phyloP scores from a whole-genome alignment of 352 stramenopile genomes.

The Phytophthora hybrid region DNA sequence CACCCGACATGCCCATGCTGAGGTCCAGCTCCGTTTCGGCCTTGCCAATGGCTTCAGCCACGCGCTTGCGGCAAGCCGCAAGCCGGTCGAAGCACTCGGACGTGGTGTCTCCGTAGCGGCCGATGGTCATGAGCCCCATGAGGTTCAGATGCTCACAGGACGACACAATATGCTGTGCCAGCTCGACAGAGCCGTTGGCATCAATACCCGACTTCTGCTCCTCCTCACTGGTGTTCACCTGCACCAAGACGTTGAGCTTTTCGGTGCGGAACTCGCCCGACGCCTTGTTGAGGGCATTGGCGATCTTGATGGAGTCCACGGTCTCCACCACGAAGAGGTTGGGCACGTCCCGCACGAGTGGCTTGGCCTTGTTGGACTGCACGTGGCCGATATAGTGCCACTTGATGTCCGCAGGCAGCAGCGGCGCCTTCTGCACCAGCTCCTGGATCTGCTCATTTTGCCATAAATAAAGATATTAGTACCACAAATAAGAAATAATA shows the following conservation, averaged over 20 bases:
- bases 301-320: conserved; percentile 97
- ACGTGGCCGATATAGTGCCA: conserved; percentile 99
- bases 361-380: conserved; percentile 98
- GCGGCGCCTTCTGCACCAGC: conserved; percentile 94
- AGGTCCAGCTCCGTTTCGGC: conserved; percentile 90
- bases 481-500: conserved; percentile 18
- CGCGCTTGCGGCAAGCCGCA: conserved; percentile 66
- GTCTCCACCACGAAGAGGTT: conserved; percentile 97
- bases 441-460: conserved; percentile 91
- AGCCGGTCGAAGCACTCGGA: conserved; percentile 93
- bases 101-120: conserved; percentile 93
- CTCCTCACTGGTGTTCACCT: conserved; percentile 99
- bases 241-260: conserved; percentile 95
- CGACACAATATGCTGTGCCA: conserved; percentile 89
- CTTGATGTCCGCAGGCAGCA: conserved; percentile 90
- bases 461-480: conserved; percentile 28
- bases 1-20: conserved; percentile 99
- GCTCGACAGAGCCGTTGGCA: conserved; percentile 74
- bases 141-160: conserved; percentile 94
- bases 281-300: conserved; percentile 94
- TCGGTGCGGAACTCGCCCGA: conserved; percentile 67
- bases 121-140: conserved; percentile 99
- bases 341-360: conserved; percentile 90
- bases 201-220: conserved; percentile 97
- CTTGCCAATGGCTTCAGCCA: conserved; percentile 74